A percentile compares a stretch with the other conserved stretches of the same genome.
phyloP scores from a whole-genome alignment of 179 eudicot genomes.

The Spinacia oleracea region DNA sequence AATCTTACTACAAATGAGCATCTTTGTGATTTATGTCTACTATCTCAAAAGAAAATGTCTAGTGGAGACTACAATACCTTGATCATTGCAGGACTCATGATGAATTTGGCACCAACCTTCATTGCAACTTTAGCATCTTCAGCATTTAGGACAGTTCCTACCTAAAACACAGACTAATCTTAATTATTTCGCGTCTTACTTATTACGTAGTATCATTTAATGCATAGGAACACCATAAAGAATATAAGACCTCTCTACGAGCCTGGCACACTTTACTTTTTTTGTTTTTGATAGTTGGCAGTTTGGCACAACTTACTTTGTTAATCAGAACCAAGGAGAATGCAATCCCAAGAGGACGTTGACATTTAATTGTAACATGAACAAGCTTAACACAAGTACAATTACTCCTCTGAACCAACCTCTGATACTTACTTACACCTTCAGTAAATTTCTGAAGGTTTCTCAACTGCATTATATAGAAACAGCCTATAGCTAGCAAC shows the following conservation, averaged over 20 bases:
- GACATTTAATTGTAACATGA: background rate
- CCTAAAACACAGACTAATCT: constrained; percentile 39
- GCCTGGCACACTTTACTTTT: background rate
- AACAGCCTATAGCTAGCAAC: background rate
- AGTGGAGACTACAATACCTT: constrained; percentile 37
- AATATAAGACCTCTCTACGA: background rate
- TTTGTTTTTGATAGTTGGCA: too few species aligned
- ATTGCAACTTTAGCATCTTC: constrained; percentile 68
- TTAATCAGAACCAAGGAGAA: background rate
- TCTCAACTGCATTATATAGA: background rate
- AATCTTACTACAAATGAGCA: background rate
- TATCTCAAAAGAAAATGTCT: background rate
- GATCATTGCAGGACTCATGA: constrained; percentile 90
- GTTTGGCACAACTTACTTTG: too few species aligned
- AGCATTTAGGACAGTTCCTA: constrained; percentile 70
- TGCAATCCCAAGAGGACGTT: background rate
- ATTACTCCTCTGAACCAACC: background rate
- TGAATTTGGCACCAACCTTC: constrained; percentile 72
- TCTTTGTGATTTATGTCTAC: background rate
- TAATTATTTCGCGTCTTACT: constrained; percentile 5
- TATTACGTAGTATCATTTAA: background rate
- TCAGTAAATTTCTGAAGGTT: background rate
- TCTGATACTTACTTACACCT: background rate
- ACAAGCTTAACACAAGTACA: background rate
- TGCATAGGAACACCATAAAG: background rate